Percentiles rank a stretch among this genome's conserved stretches.
Conservation (phyloP, 192 early-diverging fungal genomes). For the Kappamyces sp. region DNA sequence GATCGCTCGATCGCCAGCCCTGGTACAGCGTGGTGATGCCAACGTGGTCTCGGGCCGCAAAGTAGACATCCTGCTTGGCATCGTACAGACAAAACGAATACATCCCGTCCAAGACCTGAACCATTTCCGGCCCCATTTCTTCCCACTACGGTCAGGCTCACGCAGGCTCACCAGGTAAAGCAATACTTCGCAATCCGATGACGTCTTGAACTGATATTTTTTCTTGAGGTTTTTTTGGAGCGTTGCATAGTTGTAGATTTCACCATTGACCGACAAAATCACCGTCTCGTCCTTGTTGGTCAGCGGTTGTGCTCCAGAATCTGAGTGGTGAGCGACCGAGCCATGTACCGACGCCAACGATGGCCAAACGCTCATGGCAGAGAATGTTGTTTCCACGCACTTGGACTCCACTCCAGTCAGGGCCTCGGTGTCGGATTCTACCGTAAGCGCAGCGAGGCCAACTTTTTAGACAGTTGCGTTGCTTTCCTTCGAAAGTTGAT, state of each 20-base stretch:
- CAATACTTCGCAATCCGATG: slow-evolving; percentile 97
- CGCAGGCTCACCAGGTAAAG: slow-evolving; percentile 67
- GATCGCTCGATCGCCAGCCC: slow-evolving; percentile 77
- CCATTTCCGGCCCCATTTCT: slow-evolving; percentile 75
- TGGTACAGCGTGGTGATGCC: slow-evolving; percentile 98
- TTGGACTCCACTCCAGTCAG: slow-evolving; percentile 95
- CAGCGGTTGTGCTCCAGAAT: slow-evolving; percentile 91
- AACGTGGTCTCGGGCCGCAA: slow-evolving; percentile 95
- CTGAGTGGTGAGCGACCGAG: slow-evolving; percentile 32
- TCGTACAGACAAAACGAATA: slow-evolving; percentile 94
- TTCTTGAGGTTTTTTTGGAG: slow-evolving; percentile 71
- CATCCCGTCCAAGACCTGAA: slow-evolving; percentile 90
- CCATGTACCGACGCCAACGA: slow-evolving; percentile 88
- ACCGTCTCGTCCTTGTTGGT: slow-evolving; percentile 84
- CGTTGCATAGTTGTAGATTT: slow-evolving; percentile 96
- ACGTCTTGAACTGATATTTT: slow-evolving; percentile 78
- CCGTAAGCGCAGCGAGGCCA: slow-evolving; percentile 20
- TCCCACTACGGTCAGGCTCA: slow-evolving; percentile 57
- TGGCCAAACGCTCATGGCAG: slow-evolving; percentile 96
- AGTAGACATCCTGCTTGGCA: slow-evolving; percentile 64
- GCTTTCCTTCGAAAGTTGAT: slow-evolving; percentile 74
- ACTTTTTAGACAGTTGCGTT: slow-evolving; percentile 82
- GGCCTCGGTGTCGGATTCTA: slow-evolving; percentile 92
- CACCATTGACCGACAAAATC: slow-evolving; percentile 91
- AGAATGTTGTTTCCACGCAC: slow-evolving; percentile 78